Base-by-base conservation (phyloP, 306 rosid species). In the Sindora glabra region DNA sequence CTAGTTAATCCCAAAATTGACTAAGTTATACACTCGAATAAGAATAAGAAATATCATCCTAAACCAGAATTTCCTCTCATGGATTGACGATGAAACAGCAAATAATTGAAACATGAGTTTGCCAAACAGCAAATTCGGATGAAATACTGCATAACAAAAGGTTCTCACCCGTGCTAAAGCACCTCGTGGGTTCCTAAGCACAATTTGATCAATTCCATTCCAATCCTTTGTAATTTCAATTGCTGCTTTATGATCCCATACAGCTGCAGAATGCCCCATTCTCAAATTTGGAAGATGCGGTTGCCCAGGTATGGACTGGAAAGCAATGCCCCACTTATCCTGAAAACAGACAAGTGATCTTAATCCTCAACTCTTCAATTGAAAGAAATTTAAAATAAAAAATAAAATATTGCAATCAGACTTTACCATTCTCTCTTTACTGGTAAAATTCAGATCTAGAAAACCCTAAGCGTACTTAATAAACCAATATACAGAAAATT, bases 181-280 rank as follows among this genome's bases (percentile, higher is more conserved):
- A 2, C 98, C 98, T 38, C 72, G 84, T 36, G 89, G 86, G 47
- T 71, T 86, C 48, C 87, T 85, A 67, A 91, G 87, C 22, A 83
- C 58, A 13, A 86, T 75, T 55, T 88, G 95, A 70, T 78, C 72
- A 16, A 85, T 76, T 34, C 96, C 94, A 64, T 86, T 88, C 94
- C 89, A 68, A 73, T 86, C 98, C 68, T 82, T 82, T 36, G 82
- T 56, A 22, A 80, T 86, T 75, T 81, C 90, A 48, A 48, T 59
- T 54, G 94, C 98, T 58, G 90, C 84, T 73, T 72, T 83, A 62
- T 44, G 64, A 52, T 88, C 86, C 86, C 98, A 88, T 5, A 85
- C 79, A 33, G 86, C 84, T 68, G 96, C 95, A 44, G 95, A 83
- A 78, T 86, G 92, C 72, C 90, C 83, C 96, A 88, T 91, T 57